Percentiles rank a stretch among this genome's conserved stretches.
Evolutionary conservation across 2,329 filamentous ascomycete species (phyloP).

Genomic region (Trichoderma sp.): DNA sequence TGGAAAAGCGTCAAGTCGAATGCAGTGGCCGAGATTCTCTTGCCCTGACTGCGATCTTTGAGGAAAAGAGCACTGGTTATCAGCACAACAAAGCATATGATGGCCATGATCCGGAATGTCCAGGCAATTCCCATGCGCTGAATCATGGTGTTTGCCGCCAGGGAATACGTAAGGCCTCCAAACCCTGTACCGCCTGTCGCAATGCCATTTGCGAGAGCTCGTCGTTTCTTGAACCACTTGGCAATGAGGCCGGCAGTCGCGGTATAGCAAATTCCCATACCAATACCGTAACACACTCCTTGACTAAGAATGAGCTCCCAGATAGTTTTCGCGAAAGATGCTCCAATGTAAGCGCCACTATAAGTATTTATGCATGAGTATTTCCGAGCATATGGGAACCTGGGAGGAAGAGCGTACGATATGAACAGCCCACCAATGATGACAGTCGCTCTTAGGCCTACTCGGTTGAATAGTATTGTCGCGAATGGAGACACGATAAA

Average conservation of each 20-base stretch:
- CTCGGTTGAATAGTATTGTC: background rate
- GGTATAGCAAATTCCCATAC: constrained; percentile 78
- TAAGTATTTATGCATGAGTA: background rate
- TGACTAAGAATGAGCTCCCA: constrained; percentile 80
- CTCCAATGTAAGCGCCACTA: constrained; percentile 59
- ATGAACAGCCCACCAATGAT: constrained; percentile 15
- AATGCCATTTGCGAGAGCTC: constrained; percentile 71
- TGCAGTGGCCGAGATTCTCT: constrained; percentile 66
- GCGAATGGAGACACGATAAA: background rate
- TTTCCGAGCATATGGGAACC: too few species aligned
- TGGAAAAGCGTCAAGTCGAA: constrained; percentile 69
- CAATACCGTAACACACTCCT: constrained; percentile 73
- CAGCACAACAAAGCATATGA: constrained; percentile 67
- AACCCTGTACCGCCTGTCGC: constrained; percentile 70
- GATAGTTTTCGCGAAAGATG: constrained; percentile 60
- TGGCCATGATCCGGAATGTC: constrained; percentile 68
- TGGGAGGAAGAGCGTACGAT: background rate
- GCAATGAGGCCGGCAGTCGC: constrained; percentile 68
- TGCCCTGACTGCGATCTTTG: constrained; percentile 70
- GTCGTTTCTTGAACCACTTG: constrained; percentile 74
- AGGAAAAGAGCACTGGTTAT: constrained; percentile 64
- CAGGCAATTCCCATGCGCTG: constrained; percentile 65
- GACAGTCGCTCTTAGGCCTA: background rate
- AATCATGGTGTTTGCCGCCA: constrained; percentile 72
- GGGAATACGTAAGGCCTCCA: constrained; percentile 70